Conservation (phyloP, 2,329 filamentous ascomycete genomes). For the Aspergillus terreus region DNA sequence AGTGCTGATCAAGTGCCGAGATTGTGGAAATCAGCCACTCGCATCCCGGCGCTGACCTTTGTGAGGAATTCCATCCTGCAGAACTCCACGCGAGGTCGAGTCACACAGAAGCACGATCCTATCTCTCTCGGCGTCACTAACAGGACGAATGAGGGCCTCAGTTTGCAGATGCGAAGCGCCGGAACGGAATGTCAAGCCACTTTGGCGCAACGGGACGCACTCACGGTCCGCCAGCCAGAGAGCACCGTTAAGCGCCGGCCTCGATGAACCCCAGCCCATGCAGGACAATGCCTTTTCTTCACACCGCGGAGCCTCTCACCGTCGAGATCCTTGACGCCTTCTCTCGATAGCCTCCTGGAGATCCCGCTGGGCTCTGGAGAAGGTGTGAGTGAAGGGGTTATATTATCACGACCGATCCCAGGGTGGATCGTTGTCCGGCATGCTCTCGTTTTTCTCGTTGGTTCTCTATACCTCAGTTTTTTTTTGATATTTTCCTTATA, state of each 20-base stretch:
- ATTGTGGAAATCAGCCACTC: not conserved
- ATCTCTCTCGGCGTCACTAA: slow-evolving; percentile 6
- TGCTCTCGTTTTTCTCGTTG: not conserved
- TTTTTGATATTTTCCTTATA: not conserved
- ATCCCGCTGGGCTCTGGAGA: slow-evolving; percentile 1
- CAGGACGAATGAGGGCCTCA: slow-evolving; percentile 8
- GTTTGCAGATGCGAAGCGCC: slow-evolving; percentile 13
- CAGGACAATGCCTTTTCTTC: slow-evolving; percentile 18
- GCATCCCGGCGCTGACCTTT: too few species aligned
- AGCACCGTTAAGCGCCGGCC: slow-evolving; percentile 27
- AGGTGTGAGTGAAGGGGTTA: slow-evolving; percentile 8
- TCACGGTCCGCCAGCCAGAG: slow-evolving; percentile 18
- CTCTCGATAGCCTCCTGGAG: slow-evolving; percentile 1
- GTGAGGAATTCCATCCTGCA: not conserved
- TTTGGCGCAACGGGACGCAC: slow-evolving; percentile 12
- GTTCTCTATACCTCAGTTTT: not conserved
- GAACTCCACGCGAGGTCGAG: not conserved
- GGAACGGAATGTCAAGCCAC: slow-evolving; percentile 8
- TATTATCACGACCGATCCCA: slow-evolving; percentile 6
- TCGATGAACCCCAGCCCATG: slow-evolving; percentile 10
- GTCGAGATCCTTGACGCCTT: slow-evolving; percentile 19
- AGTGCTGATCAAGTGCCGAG: not conserved
- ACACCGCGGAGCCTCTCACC: slow-evolving; percentile 19
- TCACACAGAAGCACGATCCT: slow-evolving; percentile 5
- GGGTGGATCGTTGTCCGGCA: slow-evolving; percentile 1